Base-by-base conservation (phyloP, 106 monocot species). In the Dendrobium officinale region DNA sequence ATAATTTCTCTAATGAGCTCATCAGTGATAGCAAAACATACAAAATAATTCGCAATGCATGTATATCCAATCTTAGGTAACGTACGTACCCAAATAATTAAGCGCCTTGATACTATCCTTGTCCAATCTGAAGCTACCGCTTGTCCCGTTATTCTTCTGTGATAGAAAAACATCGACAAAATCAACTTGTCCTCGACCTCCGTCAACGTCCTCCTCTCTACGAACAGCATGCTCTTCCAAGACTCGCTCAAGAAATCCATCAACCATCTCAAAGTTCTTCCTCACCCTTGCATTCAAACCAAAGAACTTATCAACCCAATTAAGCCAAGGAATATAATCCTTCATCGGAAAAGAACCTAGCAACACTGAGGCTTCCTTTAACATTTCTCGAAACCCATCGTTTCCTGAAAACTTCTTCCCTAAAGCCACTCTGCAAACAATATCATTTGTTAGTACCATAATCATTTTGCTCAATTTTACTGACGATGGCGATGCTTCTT, bases 261-360 rank as follows among this genome's bases (percentile, higher is more conserved):
- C 86, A 10, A 84, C 6, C 22, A 80, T 26, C 6, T 1, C 11
- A 11, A 67, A 68, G 51, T 59, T 77, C 20, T 58, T 86, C 82
- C 33, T 75, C 22, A 79, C 55, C 58, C 82, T 89, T 4, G 61
- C 59, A 27, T 89, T 58, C 26, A 89, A 75, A 2, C 89, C 89
- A 22, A 33, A 86, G 42, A 87, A 3, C 49, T 22, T 18, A 67
- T 87, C 90, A 5, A 87, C 11, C 87, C 85, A 87, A 2, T 67
- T 24, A 3, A 90, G 73, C 78, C 73, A 77, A 1, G 90, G 87
- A 29, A 85, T 61, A 80, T 78, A 80, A 5, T 90, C 90, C 43
- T 43, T 26, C 18, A 85, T 2, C 3, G 79, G 74, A 31, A 84
- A 79, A 27, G 79, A 5, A 4, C 86, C 82, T 20, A 89, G 29